Conservation (phyloP, 345 rosid genomes). For the Heritiera littoralis region DNA sequence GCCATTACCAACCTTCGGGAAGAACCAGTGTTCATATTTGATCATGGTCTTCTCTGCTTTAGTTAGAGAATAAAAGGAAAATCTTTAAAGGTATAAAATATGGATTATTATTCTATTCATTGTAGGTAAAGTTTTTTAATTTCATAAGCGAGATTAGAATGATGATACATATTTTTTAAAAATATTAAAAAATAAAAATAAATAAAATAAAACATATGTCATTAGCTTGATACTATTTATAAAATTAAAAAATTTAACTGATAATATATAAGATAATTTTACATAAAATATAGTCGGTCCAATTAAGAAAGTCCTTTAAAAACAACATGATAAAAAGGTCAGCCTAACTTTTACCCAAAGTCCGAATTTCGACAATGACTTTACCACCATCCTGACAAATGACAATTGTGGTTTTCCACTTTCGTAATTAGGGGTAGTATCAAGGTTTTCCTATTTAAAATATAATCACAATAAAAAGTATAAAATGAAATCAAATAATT, state of each 20-base stretch:
- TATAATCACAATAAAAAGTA: not conserved
- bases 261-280: too few relatives aligned
- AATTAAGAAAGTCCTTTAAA: not conserved
- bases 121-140: too few relatives aligned
- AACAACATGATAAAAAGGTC: not conserved
- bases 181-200: too few relatives aligned
- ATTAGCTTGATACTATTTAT: too few relatives aligned
- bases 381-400: not conserved
- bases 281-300: not conserved
- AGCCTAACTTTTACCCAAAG: not conserved
- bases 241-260: too few relatives aligned
- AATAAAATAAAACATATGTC: too few relatives aligned
- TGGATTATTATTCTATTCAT: too few relatives aligned
- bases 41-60: not conserved
- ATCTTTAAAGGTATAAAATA: not conserved
- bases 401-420: constrained; percentile 12
- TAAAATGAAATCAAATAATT: too few relatives aligned
- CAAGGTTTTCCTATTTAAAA: too few relatives aligned
- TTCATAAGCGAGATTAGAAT: too few relatives aligned
- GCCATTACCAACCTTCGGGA: not conserved
- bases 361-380: not conserved
- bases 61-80: not conserved
- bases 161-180: too few relatives aligned
- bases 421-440: not conserved
- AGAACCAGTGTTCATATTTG: not conserved